Evolutionary conservation across 345 rosid species (phyloP).

Genomic region (Heritiera littoralis): DNA sequence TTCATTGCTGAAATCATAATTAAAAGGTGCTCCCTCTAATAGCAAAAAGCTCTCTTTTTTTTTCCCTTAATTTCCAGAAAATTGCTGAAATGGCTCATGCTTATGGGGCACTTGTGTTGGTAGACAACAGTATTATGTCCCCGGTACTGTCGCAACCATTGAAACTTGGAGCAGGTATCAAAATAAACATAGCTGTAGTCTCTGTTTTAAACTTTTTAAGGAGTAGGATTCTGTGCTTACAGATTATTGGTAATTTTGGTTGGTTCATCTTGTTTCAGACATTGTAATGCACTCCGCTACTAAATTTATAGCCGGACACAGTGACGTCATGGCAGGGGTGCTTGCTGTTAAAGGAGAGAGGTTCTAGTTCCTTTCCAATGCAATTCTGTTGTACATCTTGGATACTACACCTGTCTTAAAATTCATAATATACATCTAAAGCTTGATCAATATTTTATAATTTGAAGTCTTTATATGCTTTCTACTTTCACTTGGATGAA

Average conservation of each 20-base stretch:
- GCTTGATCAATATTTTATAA: not conserved
- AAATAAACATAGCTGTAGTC: not conserved
- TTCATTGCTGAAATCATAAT: conserved; percentile 1
- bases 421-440: conserved; percentile 4
- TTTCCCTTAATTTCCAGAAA: conserved; percentile 43
- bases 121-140: conserved; percentile 94
- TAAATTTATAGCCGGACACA: conserved; percentile 89
- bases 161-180: conserved; percentile 91
- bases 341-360: conserved; percentile 95
- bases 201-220: conserved; percentile 1
- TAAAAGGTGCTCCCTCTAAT: conserved; percentile 4
- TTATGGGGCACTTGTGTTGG: conserved; percentile 78
- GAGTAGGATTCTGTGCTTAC: conserved; percentile 1
- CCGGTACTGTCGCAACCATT: conserved; percentile 83
- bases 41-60: not conserved
- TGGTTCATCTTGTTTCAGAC: conserved; percentile 44
- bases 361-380: conserved; percentile 31
- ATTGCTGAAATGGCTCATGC: conserved; percentile 83
- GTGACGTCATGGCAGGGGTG: conserved; percentile 96
- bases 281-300: conserved; percentile 98
- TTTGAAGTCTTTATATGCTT: not conserved
- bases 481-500: not conserved
- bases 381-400: not conserved
- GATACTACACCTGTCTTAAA: not conserved
- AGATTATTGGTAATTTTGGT: conserved; percentile 21